Base-by-base conservation (phyloP, 192 early-diverging fungal genomes). In the Chytriomyces confervae region DNA sequence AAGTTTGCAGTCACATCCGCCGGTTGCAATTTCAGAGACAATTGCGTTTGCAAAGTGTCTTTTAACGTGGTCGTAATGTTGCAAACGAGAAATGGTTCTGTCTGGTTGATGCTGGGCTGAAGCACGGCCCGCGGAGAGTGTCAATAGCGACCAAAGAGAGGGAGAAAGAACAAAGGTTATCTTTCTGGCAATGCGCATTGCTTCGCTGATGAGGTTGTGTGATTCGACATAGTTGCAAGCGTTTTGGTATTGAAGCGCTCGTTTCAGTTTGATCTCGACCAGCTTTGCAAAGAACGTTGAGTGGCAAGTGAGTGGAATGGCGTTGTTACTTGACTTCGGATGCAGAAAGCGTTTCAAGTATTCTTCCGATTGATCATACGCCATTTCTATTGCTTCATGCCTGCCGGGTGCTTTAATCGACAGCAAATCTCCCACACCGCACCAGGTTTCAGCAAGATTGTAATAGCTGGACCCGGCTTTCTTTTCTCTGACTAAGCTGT, bases 301-400 rank as follows among this genome's bases (percentile, higher is more conserved):
- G 36, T 76, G 47, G 51, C 27, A 43, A 4, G 74, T 47, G 18
- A 51, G 23, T 50, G 74, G 74, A n/a, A 66, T 76, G 7, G 9
- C 48, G 24, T 10, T 20, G 9, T 47, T 64, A 66, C 8, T n/a
- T 46, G 36, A 36, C 11, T 29, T 62, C 20, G 61, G 72, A 29
- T 53, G 23, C 62, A 66, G 45, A 27, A 51, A 76, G 13, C 51
- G 24, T 23, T 13, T 65, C 8, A 74, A 10, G 61, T 50, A 74
- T n/a, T 74, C 74, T 23, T 76, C 62, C 13, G 74, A 43, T 53
- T 76, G 62, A 50, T 66, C 64, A 66, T 76, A 76, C 29, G 74
- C 74, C 63, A 76, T 66, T 18, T 48, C 74, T 45, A 62, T 62
- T 3, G 48, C 74, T 36, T 76, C 74, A 13, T 76, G 47, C 18